Conservation (phyloP, 2,329 filamentous ascomycete species). For the Ascochyta rabiei region DNA sequence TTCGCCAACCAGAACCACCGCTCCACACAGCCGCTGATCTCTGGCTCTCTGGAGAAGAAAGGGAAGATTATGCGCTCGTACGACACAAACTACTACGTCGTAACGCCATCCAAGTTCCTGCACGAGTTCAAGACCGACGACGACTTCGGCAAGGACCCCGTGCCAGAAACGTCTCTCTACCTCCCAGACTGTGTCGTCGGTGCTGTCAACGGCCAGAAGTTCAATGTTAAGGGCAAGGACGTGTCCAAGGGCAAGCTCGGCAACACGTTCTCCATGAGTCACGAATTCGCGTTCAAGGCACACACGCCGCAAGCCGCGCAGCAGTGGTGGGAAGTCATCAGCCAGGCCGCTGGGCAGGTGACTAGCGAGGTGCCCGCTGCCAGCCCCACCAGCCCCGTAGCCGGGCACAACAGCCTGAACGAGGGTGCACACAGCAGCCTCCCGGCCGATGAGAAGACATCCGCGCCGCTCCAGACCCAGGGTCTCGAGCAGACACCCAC, state of each 20-base stretch:
- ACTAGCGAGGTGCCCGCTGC: slow-evolving; percentile 49
- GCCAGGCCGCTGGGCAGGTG: slow-evolving; percentile 60
- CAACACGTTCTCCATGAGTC: slow-evolving; percentile 77
- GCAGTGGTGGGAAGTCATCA: slow-evolving; percentile 83
- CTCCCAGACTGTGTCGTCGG: slow-evolving; percentile 88
- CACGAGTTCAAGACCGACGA: slow-evolving; percentile 98
- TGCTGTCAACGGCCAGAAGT: slow-evolving; percentile 75
- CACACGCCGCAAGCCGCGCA: slow-evolving; percentile 78
- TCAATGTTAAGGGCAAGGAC: slow-evolving; percentile 95
- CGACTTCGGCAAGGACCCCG: slow-evolving; percentile 71
- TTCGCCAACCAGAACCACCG: slow-evolving; percentile 91
- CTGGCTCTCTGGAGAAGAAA: slow-evolving; percentile 89
- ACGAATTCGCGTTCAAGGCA: slow-evolving; percentile 87
- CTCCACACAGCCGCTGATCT: slow-evolving; percentile 80
- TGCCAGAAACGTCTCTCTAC: slow-evolving; percentile 87
- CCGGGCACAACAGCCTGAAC: slow-evolving; percentile 27
- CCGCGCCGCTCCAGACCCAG: slow-evolving; percentile 43
- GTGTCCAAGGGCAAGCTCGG: slow-evolving; percentile 76
- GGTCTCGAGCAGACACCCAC: slow-evolving; percentile 33
- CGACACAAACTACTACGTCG: slow-evolving; percentile 83
- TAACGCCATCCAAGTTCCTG: slow-evolving; percentile 85
- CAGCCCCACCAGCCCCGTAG: slow-evolving; percentile 46
- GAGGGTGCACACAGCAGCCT: slow-evolving; percentile 1
- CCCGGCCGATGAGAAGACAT: slow-evolving; percentile 20
- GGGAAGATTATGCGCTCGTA: slow-evolving; percentile 85